phyloP scores from a whole-genome alignment of 2,329 filamentous ascomycete genomes.

The Laburnicola sp. region DNA sequence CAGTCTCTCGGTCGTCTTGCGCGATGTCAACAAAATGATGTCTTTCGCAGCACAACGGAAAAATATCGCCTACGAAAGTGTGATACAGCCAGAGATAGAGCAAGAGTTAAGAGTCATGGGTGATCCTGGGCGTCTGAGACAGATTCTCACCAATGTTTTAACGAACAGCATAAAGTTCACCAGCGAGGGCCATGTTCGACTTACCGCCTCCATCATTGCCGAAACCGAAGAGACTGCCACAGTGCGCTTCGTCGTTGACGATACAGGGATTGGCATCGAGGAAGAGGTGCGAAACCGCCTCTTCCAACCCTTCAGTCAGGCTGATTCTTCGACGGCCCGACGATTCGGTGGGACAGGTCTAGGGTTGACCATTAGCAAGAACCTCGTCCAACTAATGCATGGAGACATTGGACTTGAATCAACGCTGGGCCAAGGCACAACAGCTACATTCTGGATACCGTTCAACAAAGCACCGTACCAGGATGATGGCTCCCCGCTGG shows the following conservation, averaged over 20 bases:
- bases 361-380: constrained; percentile 79
- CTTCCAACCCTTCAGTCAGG: constrained; percentile 81
- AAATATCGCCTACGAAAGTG: constrained; percentile 70
- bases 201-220: constrained; percentile 65
- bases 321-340: constrained; percentile 76
- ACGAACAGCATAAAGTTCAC: constrained; percentile 56
- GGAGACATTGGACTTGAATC: constrained; percentile 74
- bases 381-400: constrained; percentile 74
- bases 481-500: constrained; percentile 54
- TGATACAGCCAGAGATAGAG: constrained; percentile 65
- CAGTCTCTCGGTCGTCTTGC: constrained; percentile 70
- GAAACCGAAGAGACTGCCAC: constrained; percentile 67
- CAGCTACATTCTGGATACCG: constrained; percentile 74
- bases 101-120: constrained; percentile 78
- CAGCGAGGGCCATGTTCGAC: constrained; percentile 50
- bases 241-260: constrained; percentile 72
- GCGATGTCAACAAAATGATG: constrained; percentile 85
- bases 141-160: constrained; percentile 79
- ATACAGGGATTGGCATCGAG: constrained; percentile 81
- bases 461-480: constrained; percentile 70
- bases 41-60: constrained; percentile 82
- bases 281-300: constrained; percentile 72
- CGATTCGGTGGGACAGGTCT: constrained; percentile 79
- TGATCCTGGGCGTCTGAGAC: constrained; percentile 79
- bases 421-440: constrained; percentile 68